Conservation (phyloP, 2,329 filamentous ascomycete genomes). For the Rachicladosporium sp. region DNA sequence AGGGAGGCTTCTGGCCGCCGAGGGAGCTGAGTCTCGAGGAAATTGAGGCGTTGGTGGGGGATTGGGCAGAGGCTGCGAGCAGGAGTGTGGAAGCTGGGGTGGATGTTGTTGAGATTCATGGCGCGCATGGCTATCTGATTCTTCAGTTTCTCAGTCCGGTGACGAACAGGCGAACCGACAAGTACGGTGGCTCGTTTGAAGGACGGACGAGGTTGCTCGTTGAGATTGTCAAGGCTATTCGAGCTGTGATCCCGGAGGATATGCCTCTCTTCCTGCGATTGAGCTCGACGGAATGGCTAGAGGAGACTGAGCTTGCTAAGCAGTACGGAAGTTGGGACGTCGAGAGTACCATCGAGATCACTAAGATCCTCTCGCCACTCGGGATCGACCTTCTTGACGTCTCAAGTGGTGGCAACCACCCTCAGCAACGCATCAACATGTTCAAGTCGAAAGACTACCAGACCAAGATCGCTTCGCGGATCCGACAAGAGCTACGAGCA, state of each 20-base stretch:
- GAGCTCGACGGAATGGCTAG: constrained; percentile 62
- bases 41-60: constrained; percentile 51
- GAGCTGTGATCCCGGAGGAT: constrained; percentile 47
- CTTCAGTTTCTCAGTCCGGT: constrained; percentile 57
- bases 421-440: constrained; percentile 34
- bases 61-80: constrained; percentile 51
- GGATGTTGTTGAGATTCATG: constrained; percentile 70
- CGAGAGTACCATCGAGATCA: constrained; percentile 50
- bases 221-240: constrained; percentile 45
- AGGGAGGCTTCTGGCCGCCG: constrained; percentile 27
- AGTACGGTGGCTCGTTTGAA: constrained; percentile 56
- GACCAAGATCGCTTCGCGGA: constrained; percentile 34
- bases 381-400: constrained; percentile 83
- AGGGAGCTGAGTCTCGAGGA: constrained; percentile 40
- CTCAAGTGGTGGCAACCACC: constrained; percentile 60
- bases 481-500: constrained; percentile 28
- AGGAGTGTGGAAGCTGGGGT: constrained; percentile 47
- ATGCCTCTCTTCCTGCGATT: constrained; percentile 65
- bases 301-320: constrained; percentile 40
- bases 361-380: constrained; percentile 53
- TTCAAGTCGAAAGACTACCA: constrained; percentile 36
- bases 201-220: constrained; percentile 57
- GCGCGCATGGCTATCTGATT: constrained; percentile 67
- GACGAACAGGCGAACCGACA: constrained; percentile 54
- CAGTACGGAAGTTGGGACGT: constrained; percentile 53